Conservation (phyloP, 345 rosid species). For the Syzygium jambos region DNA sequence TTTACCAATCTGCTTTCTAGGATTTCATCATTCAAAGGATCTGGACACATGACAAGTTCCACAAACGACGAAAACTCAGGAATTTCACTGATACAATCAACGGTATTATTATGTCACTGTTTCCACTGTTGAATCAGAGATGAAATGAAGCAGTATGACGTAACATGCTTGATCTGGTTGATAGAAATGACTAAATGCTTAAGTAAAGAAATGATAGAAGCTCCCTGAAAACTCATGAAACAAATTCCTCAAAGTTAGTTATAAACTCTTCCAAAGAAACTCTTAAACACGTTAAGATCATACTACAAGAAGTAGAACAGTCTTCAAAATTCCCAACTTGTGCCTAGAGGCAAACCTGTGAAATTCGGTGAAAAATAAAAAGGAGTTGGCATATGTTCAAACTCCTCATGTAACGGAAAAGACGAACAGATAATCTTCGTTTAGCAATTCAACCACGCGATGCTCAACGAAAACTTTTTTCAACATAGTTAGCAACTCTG, state of each 20-base stretch:
- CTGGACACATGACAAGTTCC: background rate
- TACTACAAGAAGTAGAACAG: background rate
- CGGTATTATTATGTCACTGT: background rate
- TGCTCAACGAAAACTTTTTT: background rate
- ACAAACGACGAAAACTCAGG: background rate
- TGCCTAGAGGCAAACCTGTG: background rate
- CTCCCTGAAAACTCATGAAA: background rate
- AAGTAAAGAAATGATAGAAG: background rate
- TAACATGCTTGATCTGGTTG: background rate
- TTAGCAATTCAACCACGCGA: background rate
- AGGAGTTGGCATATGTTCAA: background rate
- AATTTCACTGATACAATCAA: background rate
- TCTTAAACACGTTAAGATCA: background rate
- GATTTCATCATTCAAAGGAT: background rate
- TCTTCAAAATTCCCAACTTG: background rate
- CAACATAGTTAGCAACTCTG: background rate
- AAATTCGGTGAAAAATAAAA: background rate
- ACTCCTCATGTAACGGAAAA: background rate
- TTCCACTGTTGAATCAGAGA: background rate
- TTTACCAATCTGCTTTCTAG: background rate
- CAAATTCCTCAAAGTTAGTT: background rate
- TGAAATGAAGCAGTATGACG: background rate
- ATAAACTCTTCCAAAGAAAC: background rate
- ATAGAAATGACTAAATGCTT: background rate
- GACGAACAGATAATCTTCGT: background rate